A percentile compares a stretch with the other conserved stretches of the same genome.
phyloP scores from a whole-genome alignment of 192 early-diverging fungal genomes.

The Coemansia sp. region DNA sequence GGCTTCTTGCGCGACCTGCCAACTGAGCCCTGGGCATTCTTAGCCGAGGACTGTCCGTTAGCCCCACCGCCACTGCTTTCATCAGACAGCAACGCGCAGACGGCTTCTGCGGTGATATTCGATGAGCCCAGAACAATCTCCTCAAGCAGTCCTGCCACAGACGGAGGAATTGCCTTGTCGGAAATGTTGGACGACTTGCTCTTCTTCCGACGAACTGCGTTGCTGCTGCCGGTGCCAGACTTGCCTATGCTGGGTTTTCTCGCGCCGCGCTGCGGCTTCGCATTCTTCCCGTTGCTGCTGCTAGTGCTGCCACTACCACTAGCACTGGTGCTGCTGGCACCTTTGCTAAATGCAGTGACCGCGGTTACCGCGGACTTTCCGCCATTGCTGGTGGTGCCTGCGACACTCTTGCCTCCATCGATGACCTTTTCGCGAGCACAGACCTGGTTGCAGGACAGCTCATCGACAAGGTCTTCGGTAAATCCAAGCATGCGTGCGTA shows the following conservation, averaged over 20 bases:
- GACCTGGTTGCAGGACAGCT: background rate
- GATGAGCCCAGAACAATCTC: conserved; percentile 22
- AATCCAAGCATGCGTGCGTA: conserved; percentile 56
- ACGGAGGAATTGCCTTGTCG: background rate
- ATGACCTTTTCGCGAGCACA: background rate
- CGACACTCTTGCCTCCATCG: background rate
- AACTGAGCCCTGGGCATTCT: conserved; percentile 3
- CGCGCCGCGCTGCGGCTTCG: background rate
- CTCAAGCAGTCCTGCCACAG: conserved; percentile 26
- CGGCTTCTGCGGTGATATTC: conserved; percentile 31
- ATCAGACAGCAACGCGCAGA: conserved; percentile 25
- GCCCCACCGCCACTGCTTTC: conserved; percentile 6
- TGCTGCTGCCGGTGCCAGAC: conserved; percentile 15
- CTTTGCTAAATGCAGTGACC: background rate
- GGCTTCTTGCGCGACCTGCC: conserved; percentile 40
- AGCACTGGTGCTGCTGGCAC: background rate
- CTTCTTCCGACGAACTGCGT: conserved; percentile 24
- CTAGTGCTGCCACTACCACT: background rate
- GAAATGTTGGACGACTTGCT: background rate
- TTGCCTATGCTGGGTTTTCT: too few species aligned
- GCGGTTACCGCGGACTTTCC: background rate
- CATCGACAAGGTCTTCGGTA: conserved; percentile 37
- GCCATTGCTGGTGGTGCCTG: background rate
- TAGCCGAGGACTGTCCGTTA: conserved; percentile 4
- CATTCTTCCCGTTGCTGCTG: background rate